These are phyloP conservation scores for Myriangium duriaei DNA, from an alignment of 2,329 filamentous ascomycete species.

Conservation along the genomic window DNA sequence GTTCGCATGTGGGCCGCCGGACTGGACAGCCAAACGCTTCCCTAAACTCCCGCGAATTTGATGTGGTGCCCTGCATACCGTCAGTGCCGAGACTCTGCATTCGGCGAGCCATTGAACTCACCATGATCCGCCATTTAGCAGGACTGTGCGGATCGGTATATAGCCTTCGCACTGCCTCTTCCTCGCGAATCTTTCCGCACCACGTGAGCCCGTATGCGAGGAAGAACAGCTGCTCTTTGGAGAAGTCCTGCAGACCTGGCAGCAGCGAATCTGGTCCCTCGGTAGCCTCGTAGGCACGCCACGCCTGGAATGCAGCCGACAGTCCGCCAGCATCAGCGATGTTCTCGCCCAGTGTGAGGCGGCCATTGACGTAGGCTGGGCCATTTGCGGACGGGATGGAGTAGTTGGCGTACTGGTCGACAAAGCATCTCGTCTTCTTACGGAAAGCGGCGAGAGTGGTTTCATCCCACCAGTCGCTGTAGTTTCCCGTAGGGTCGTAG, in stretches of 20 bases:
- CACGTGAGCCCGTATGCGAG: constrained; percentile 36
- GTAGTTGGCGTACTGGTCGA: constrained; percentile 54
- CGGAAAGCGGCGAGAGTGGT: constrained; percentile 46
- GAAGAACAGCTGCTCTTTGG: constrained; percentile 59
- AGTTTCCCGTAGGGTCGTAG: constrained; percentile 53
- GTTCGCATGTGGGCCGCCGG: constrained; percentile 55
- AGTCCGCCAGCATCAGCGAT: constrained; percentile 60
- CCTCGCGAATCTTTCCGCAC: constrained; percentile 52
- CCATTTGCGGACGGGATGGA: constrained; percentile 45
- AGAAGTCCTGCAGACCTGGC: constrained; percentile 49
- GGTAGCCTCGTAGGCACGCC: constrained; percentile 44
- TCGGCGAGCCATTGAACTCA: too few relatives aligned
- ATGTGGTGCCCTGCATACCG: constrained; percentile 41
- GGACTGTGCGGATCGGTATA: constrained; percentile 56
- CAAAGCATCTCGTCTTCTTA: constrained; percentile 50
- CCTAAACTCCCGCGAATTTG: constrained; percentile 54
- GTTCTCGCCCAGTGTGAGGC: constrained; percentile 54
- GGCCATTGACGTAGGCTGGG: constrained; percentile 49
- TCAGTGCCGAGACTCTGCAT: background rate
- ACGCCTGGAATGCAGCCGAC: constrained; percentile 50
- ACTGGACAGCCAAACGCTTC: constrained; percentile 54
- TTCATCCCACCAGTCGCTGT: constrained; percentile 55
- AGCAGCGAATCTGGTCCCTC: constrained; percentile 41
- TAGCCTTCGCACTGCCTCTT: constrained; percentile 44
- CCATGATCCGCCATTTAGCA: constrained; percentile 40